Conservation (phyloP, 257 asterid genomes). For the Craterostigma plantagineum region DNA sequence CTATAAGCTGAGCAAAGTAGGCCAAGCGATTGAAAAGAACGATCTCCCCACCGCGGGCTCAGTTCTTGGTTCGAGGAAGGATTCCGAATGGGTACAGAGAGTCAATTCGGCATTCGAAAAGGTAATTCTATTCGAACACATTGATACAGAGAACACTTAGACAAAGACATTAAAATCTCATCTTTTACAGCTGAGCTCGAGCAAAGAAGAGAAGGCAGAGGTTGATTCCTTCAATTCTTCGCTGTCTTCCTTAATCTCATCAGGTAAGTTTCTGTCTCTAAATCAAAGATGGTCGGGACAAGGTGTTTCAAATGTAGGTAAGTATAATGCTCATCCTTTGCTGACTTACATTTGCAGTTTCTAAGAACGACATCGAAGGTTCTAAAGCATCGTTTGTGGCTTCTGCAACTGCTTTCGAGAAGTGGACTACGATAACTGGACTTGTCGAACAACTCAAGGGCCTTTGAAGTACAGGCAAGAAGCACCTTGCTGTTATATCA, state of each 20-base stretch:
- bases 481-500: too few species aligned
- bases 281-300: not conserved
- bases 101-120: constrained; percentile 58
- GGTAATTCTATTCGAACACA: constrained; percentile 18
- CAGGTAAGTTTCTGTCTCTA: constrained; percentile 26
- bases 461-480: constrained; percentile 30
- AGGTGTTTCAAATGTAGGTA: not conserved
- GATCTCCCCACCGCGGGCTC: constrained; percentile 52
- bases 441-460: constrained; percentile 65
- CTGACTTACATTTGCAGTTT: constrained; percentile 36
- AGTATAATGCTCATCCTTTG: not conserved
- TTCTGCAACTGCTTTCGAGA: constrained; percentile 70
- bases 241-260: constrained; percentile 44
- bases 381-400: constrained; percentile 61
- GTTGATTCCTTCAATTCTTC: constrained; percentile 52
- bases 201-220: constrained; percentile 68
- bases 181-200: constrained; percentile 52
- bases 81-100: constrained; percentile 61
- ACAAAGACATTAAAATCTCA: not conserved
- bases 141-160: not conserved
- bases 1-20: constrained; percentile 66
- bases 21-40: constrained; percentile 68
- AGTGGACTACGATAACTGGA: constrained; percentile 68
- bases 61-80: constrained; percentile 56
- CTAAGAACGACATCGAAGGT: constrained; percentile 47